Conservation (phyloP, 2,329 filamentous ascomycete genomes). For the Trichoderma sp. region DNA sequence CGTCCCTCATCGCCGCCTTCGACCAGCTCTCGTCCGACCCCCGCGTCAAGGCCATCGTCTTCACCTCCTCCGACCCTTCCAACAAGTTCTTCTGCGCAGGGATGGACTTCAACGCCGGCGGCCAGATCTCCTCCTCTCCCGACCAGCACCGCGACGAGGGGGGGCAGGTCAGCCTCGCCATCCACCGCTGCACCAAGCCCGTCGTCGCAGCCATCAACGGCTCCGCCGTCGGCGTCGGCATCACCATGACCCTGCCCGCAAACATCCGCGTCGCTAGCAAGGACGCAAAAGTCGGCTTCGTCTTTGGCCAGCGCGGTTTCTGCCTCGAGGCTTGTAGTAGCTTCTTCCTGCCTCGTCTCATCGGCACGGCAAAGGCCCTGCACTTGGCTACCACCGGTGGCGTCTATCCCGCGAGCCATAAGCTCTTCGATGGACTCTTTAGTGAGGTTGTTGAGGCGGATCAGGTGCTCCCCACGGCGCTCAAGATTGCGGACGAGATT, state of each 20-base stretch:
- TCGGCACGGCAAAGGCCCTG: constrained; percentile 63
- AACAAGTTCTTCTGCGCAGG: constrained; percentile 58
- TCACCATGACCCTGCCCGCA: constrained; percentile 60
- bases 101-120: constrained; percentile 50
- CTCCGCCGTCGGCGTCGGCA: constrained; percentile 58
- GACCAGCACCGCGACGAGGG: constrained; percentile 49
- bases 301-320: constrained; percentile 68
- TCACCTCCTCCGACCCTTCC: constrained; percentile 50
- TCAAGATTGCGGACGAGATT: constrained; percentile 66
- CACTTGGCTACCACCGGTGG: constrained; percentile 66
- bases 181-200: constrained; percentile 57
- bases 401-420: constrained; percentile 53
- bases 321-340: constrained; percentile 70
- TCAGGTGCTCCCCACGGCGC: constrained; percentile 61
- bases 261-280: constrained; percentile 53
- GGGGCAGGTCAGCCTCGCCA: constrained; percentile 53
- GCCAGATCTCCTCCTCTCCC: neutral
- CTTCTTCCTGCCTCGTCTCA: constrained; percentile 69
- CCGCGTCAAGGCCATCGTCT: constrained; percentile 53
- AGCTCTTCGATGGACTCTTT: constrained; percentile 60
- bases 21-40: constrained; percentile 50
- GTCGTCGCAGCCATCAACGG: constrained; percentile 60
- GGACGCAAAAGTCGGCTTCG: constrained; percentile 68
- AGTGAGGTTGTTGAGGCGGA: constrained; percentile 61
- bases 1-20: constrained; percentile 57